Evolutionary conservation across 345 rosid genomes (phyloP).

Genomic region (Pelargonium nanum): DNA sequence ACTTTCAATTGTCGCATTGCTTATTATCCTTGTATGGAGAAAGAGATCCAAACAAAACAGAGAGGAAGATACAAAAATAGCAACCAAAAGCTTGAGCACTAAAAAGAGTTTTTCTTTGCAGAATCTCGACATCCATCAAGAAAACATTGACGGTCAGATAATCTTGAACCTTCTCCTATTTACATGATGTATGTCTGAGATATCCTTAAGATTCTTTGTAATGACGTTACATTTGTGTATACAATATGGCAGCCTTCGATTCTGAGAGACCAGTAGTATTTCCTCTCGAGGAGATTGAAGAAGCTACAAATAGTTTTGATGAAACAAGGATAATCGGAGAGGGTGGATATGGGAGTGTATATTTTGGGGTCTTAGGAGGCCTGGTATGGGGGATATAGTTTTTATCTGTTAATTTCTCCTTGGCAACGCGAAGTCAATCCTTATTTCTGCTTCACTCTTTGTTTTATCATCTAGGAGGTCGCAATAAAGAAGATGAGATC

Average conservation of each 20-base stretch:
- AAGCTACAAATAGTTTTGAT: constrained; percentile 42
- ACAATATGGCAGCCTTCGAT: constrained; percentile 27
- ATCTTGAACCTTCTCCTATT: not conserved
- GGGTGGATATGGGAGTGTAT: constrained; percentile 53
- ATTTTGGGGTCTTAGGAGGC: constrained; percentile 32
- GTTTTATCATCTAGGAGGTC: too few relatives aligned
- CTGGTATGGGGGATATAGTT: too few relatives aligned
- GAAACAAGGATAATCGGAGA: constrained; percentile 40
- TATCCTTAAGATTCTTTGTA: too few relatives aligned
- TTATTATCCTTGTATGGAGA: constrained; percentile 18
- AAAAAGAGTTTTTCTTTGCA: constrained; percentile 23
- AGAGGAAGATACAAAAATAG: constrained; percentile 18
- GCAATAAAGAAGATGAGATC: constrained; percentile 89
- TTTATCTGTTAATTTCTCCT: too few relatives aligned
- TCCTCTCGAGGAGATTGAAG: constrained; percentile 37
- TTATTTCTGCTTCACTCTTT: too few relatives aligned
- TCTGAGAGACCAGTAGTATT: constrained; percentile 43
- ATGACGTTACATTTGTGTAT: too few relatives aligned
- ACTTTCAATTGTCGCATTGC: constrained; percentile 14
- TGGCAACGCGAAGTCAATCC: too few relatives aligned
- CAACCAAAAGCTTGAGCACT: constrained; percentile 25
- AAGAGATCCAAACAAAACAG: constrained; percentile 8
- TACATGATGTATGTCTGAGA: too few relatives aligned
- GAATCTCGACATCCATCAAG: constrained; percentile 15
- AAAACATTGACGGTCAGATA: constrained; percentile 36